A percentile compares a stretch with the other conserved stretches of the same genome.
These are phyloP conservation scores for Avena atlantica DNA, from an alignment of 176 grass and related monocot species.

Conservation along the genomic window DNA sequence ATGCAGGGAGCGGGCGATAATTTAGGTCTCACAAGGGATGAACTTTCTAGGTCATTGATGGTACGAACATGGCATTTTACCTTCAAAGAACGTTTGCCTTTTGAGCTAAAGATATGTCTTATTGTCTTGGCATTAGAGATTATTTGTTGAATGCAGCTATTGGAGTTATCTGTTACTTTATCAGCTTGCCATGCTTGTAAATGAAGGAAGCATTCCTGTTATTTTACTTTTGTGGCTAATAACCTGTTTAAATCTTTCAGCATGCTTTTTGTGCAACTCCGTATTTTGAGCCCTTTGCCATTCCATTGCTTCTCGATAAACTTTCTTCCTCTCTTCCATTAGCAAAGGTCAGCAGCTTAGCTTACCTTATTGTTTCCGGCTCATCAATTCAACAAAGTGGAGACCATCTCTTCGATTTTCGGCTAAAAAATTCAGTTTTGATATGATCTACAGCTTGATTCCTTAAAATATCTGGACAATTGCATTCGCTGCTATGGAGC, in stretches of 20 bases:
- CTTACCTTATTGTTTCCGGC: slow-evolving; percentile 41
- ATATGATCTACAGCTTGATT: slow-evolving; percentile 81
- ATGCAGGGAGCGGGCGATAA: slow-evolving; percentile 64
- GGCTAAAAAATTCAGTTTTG: slow-evolving; percentile 20
- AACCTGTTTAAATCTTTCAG: slow-evolving; percentile 66
- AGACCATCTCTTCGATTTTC: slow-evolving; percentile 5
- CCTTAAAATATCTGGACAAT: slow-evolving; percentile 90
- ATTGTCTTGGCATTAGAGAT: background rate
- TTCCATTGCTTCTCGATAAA: slow-evolving; percentile 95
- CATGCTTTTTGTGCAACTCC: slow-evolving; percentile 77
- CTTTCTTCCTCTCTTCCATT: slow-evolving; percentile 85
- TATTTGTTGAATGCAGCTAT: background rate
- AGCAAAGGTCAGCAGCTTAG: slow-evolving; percentile 75
- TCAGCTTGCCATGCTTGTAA: slow-evolving; percentile 29
- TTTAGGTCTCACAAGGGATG: slow-evolving; percentile 65
- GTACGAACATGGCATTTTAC: slow-evolving; percentile 54
- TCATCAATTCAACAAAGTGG: slow-evolving; percentile 39
- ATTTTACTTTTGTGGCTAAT: slow-evolving; percentile 39
- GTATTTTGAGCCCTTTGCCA: slow-evolving; percentile 75
- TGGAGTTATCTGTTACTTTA: slow-evolving; percentile 19
- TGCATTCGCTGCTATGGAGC: slow-evolving; percentile 83
- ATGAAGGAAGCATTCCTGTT: slow-evolving; percentile 8
- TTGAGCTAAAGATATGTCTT: slow-evolving; percentile 16
- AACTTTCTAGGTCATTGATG: slow-evolving; percentile 86
- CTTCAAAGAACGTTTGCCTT: background rate